A percentile compares a stretch with the other conserved stretches of the same genome.
phyloP scores from a whole-genome alignment of 1,139 yeast genomes.

The Magnusiomyces fungicola region DNA sequence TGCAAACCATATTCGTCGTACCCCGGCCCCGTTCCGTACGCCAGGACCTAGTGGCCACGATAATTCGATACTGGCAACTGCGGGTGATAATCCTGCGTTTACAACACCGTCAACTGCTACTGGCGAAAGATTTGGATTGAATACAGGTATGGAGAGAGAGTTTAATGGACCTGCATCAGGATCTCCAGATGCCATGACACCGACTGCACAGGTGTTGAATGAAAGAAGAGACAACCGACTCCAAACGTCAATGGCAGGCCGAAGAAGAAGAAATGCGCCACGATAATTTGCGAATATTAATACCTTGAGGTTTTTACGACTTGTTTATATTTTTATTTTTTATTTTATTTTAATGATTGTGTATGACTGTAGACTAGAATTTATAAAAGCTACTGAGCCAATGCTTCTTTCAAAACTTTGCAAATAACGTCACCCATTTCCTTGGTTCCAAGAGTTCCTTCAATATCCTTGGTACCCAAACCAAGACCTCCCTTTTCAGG shows the following conservation, averaged over 20 bases:
- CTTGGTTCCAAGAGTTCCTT: conserved; percentile 58
- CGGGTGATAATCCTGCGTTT: no score
- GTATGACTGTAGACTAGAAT: neutral
- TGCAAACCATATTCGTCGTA: neutral
- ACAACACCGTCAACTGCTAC: no score
- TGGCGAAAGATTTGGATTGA: no score
- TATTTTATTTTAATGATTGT: neutral
- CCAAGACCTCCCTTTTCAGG: conserved; percentile 37
- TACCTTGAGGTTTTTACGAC: neutral
- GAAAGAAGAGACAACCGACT: conserved; percentile 15
- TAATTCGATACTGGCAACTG: no score
- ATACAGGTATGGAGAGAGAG: no score
- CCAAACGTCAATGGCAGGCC: neutral
- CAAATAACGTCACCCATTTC: conserved; percentile 80
- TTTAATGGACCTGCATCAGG: no score
- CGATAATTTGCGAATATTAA: no score
- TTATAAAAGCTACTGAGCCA: no score
- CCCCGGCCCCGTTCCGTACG: neutral
- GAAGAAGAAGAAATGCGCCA: neutral
- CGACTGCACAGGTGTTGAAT: neutral
- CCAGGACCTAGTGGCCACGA: neutral
- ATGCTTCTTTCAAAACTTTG: conserved; percentile 4
- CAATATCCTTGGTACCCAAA: conserved; percentile 70
- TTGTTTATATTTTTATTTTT: no score
- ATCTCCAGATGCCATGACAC: neutral